These are phyloP conservation scores for Crotalaria pallida DNA, from an alignment of 306 rosid species.

Conservation along the genomic window DNA sequence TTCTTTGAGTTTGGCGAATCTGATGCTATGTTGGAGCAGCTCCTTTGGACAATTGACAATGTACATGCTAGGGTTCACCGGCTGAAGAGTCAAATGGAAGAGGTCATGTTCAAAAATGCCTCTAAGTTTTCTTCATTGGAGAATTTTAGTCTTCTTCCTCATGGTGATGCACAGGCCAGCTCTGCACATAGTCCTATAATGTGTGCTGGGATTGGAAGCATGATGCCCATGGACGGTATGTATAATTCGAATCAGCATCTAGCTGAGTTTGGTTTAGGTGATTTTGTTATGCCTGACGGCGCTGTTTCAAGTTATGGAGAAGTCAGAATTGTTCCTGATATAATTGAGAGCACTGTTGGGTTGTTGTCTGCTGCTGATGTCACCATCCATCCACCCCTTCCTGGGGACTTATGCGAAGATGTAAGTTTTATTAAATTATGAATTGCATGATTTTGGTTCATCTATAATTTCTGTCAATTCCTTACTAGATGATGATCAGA, in stretches of 20 bases:
- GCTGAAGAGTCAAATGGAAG: conserved; percentile 54
- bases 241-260: conserved; percentile 41
- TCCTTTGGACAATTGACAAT: conserved; percentile 66
- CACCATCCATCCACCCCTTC: conserved; percentile 53
- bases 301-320: conserved; percentile 72
- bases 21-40: conserved; percentile 56
- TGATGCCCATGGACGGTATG: conserved; percentile 50
- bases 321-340: conserved; percentile 63
- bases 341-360: conserved; percentile 80
- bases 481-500: not conserved
- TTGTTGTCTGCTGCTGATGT: conserved; percentile 61
- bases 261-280: conserved; percentile 58
- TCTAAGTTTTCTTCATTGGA: conserved; percentile 65
- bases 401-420: conserved; percentile 62
- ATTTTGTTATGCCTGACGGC: conserved; percentile 59
- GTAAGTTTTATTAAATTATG: conserved; percentile 45
- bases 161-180: conserved; percentile 64
- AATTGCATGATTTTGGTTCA: not conserved
- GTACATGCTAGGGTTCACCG: conserved; percentile 62
- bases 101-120: conserved; percentile 54
- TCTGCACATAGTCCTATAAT: conserved; percentile 64
- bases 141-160: conserved; percentile 67
- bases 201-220: conserved; percentile 65
- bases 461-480: not conserved
- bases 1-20: conserved; percentile 42